phyloP scores from a whole-genome alignment of 2,329 filamentous ascomycete species.

The Colletotrichum endophyticum region DNA sequence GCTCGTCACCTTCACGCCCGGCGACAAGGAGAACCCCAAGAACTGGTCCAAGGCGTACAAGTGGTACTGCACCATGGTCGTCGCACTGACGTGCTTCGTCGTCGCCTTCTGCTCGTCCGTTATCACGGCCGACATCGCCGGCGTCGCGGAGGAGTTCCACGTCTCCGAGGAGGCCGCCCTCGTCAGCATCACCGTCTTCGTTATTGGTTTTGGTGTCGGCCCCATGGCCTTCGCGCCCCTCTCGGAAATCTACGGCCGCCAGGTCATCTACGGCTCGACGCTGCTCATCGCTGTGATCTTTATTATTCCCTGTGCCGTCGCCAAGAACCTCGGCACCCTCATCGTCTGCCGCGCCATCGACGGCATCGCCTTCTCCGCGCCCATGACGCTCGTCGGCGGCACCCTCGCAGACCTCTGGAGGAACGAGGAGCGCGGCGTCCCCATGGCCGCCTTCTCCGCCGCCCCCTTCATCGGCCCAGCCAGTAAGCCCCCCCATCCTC shows the following conservation, averaged over 20 bases:
- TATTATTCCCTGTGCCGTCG: constrained; percentile 79
- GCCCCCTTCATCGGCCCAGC: constrained; percentile 85
- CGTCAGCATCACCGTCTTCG: constrained; percentile 76
- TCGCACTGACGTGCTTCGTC: constrained; percentile 77
- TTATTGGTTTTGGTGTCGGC: constrained; percentile 81
- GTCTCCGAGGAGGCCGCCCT: constrained; percentile 77
- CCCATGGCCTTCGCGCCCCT: constrained; percentile 83
- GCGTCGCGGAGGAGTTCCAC: constrained; percentile 66
- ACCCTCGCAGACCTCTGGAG: constrained; percentile 85
- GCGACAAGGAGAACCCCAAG: constrained; percentile 81
- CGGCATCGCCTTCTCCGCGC: constrained; percentile 83
- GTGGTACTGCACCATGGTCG: constrained; percentile 87
- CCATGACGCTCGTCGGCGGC: constrained; percentile 85
- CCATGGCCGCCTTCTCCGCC: constrained; percentile 85
- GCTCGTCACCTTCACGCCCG: constrained; percentile 69
- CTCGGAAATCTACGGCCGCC: constrained; percentile 76
- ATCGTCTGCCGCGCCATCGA: constrained; percentile 79
- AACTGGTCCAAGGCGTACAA: constrained; percentile 82
- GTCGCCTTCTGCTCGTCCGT: constrained; percentile 76
- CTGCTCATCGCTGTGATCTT: constrained; percentile 76
- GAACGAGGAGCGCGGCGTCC: constrained; percentile 82
- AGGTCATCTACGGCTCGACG: constrained; percentile 73
- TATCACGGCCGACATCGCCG: constrained; percentile 76
- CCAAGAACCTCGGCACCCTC: constrained; percentile 77
- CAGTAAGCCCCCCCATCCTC: constrained; percentile 39